Evolutionary conservation across 371 early-diverging fungal genomes (phyloP), one percentile per base, ranked within the genome.

Genomic region (Mortierella sp.): DNA sequence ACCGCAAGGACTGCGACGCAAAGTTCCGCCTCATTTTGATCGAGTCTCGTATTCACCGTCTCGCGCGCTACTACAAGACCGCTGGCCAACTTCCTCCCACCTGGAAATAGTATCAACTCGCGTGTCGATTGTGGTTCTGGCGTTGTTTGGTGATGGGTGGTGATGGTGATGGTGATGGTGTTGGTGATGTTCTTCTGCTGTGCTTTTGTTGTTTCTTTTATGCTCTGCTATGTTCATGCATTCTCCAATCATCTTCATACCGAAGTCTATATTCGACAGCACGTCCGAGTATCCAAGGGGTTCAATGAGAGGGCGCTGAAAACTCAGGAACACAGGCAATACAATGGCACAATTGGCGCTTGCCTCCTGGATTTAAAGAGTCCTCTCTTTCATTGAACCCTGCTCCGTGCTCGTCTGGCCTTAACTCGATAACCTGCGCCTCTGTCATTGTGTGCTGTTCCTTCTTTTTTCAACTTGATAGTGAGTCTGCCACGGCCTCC

Each of bases 21-120:
- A 99, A 99, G 94, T 99, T 97, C 93, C 96, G 99, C 81, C 91
- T 99, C 72, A 98, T 98, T 92, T 89, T 99, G 57, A 93, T 97
- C 73, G 99, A 99, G 86, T 97, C 99, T 68, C 93, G 99, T 90
- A 94, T 99, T 82, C 97, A 96, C 90, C 95, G 99, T 90, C 93
- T 99, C 72, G 93, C 96, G 74, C 95, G 99, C 81, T 99, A 99
- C 95, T 99, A 99, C 95, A 98, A 98, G 94, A 95, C 93, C 81
- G 88, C 91, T 79, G 98, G 98, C 76, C 93, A 94, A 86, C 89
- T 99, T 71, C 93, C 99, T 71, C 95, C 98, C 72, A 98, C 91
- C 92, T 99, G 99, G 99, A 98, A 97, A 85, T 98, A 97, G 93
- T 94, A 91, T 26, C 26, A 26, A 48, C 26, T 23, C 7, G 26